Percentiles rank a stretch among this genome's conserved stretches.
Conservation (phyloP, 73 alveolate genomes). For the Symbiodinium pilosum region DNA sequence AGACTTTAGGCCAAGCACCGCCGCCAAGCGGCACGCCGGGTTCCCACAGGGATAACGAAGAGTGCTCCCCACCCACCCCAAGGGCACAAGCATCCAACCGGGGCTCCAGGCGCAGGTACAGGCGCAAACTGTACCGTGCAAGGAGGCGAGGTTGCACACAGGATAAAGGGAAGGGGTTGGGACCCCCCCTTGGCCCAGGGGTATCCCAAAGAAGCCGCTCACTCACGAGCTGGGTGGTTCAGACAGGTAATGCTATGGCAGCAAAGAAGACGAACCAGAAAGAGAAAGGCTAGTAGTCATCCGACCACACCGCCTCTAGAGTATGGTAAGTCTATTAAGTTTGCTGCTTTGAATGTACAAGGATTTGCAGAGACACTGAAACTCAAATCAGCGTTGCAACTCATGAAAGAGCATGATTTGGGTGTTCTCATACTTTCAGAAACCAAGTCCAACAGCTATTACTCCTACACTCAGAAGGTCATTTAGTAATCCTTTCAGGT, state of each 20-base stretch:
- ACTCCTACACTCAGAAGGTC: no score
- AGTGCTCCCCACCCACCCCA: background rate
- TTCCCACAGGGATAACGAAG: no score
- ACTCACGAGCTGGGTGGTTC: no score
- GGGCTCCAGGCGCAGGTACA: background rate
- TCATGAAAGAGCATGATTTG: background rate
- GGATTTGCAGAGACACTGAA: background rate
- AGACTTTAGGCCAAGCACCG: no score
- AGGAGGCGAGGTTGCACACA: background rate
- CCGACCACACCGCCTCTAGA: background rate
- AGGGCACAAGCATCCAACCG: background rate
- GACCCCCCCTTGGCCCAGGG: no score
- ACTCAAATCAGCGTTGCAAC: background rate
- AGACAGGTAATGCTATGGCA: background rate
- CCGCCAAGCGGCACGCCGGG: no score
- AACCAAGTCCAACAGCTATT: no score
- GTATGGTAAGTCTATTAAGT: background rate
- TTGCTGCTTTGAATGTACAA: background rate
- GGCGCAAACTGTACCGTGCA: background rate
- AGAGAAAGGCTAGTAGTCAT: background rate
- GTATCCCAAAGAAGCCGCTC: no score
- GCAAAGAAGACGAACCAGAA: background rate
- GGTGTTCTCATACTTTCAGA: background rate
- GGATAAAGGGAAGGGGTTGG: background rate
- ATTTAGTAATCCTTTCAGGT: no score